Conservation (phyloP, 805 yeast genomes). For the Osmozyma mogii region DNA sequence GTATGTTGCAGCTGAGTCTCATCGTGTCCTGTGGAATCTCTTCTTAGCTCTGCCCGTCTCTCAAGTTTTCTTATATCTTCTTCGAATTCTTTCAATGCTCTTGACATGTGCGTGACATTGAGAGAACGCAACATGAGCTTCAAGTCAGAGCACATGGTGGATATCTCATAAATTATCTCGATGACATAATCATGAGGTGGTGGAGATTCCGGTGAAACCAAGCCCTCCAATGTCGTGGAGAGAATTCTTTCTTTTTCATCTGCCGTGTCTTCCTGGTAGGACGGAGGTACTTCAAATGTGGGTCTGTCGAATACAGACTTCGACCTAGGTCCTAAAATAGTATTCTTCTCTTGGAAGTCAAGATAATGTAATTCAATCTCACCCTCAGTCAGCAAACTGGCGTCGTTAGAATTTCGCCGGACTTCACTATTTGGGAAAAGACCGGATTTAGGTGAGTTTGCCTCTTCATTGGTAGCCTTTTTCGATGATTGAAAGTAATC, state of each 20-base stretch:
- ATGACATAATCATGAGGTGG: constrained; percentile 49
- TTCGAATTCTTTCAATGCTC: constrained; percentile 19
- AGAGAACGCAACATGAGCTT: constrained; percentile 51
- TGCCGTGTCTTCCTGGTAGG: constrained; percentile 12
- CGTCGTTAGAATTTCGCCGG: background rate
- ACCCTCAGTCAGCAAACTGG: background rate
- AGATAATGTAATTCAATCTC: constrained; percentile 20
- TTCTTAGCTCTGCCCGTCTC: constrained; percentile 8
- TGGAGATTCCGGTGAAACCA: constrained; percentile 48
- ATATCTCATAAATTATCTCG: constrained; percentile 54
- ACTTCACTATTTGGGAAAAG: background rate
- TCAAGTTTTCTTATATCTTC: constrained; percentile 11
- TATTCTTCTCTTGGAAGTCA: constrained; percentile 14
- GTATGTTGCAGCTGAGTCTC: background rate
- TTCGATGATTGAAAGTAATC: background rate
- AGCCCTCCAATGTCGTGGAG: constrained; percentile 43
- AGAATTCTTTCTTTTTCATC: constrained; percentile 11
- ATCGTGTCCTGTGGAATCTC: background rate
- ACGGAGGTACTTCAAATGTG: constrained; percentile 5
- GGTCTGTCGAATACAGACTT: constrained; percentile 31
- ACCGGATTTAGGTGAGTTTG: constrained; percentile 1
- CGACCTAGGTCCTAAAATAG: constrained; percentile 22
- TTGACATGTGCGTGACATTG: constrained; percentile 46
- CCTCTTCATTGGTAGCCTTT: background rate
- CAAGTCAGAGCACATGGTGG: constrained; percentile 55